Evolutionary conservation across 1,284 basidiomycete genomes (phyloP).

Genomic region (Leccinum pachyderme): DNA sequence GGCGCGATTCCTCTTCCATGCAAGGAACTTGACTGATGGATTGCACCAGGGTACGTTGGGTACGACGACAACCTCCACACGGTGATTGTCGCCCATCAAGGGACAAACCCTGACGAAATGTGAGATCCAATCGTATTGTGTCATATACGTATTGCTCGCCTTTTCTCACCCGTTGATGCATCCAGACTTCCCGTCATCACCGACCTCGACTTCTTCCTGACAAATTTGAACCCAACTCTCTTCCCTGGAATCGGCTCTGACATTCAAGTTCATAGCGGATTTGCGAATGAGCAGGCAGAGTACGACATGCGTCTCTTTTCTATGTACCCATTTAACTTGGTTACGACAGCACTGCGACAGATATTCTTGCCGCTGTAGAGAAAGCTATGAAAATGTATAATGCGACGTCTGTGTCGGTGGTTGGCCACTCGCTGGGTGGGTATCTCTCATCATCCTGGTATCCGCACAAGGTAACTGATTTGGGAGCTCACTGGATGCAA

Average conservation of each 20-base stretch:
- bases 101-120: constrained; percentile 36
- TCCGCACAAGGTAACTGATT: background rate
- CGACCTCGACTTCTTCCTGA: constrained; percentile 47
- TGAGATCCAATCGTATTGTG: constrained; percentile 10
- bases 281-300: constrained; percentile 48
- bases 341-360: constrained; percentile 43
- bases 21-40: background rate
- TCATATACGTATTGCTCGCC: background rate
- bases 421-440: constrained; percentile 57
- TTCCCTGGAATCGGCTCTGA: constrained; percentile 57
- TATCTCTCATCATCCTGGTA: background rate
- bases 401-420: constrained; percentile 45
- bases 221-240: constrained; percentile 40
- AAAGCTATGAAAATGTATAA: constrained; percentile 38
- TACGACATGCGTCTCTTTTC: constrained; percentile 33
- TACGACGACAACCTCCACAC: constrained; percentile 35
- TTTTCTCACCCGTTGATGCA: background rate
- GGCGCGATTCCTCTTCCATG: constrained; percentile 4
- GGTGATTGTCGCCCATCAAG: constrained; percentile 39
- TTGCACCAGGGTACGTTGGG: constrained; percentile 38
- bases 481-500: background rate
- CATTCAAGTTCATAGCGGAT: constrained; percentile 58
- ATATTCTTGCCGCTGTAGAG: constrained; percentile 50
- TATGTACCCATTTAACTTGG: background rate
- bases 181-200: constrained; percentile 27